Percentiles rank a stretch among this genome's conserved stretches.
phyloP scores from a whole-genome alignment of 768 basidiomycete genomes.

The Podaxis pistillaris region DNA sequence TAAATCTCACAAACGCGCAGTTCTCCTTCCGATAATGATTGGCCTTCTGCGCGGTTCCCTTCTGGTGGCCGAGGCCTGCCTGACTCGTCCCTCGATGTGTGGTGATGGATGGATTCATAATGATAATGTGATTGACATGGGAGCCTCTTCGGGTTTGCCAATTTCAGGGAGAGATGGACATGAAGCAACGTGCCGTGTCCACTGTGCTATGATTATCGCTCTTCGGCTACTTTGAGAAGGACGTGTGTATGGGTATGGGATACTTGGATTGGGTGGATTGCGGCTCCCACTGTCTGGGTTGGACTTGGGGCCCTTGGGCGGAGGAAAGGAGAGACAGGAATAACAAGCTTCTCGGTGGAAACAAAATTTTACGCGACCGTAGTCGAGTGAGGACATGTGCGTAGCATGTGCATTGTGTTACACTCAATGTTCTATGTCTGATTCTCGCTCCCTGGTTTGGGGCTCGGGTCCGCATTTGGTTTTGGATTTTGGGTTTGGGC shows the following conservation, averaged over 20 bases:
- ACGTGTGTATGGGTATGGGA: not conserved
- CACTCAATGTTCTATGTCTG: not conserved
- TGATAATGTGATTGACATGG: constrained; percentile 1
- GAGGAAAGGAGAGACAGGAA: not conserved
- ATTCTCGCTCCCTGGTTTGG: not conserved
- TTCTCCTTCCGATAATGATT: not conserved
- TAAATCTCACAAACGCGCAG: not conserved
- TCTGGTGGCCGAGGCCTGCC: not conserved
- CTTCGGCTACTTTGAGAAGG: not conserved
- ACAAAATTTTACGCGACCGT: not conserved
- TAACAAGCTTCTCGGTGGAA: not conserved
- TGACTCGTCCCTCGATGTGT: not conserved
- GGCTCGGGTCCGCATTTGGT: not conserved
- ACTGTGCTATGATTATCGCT: constrained; percentile 1
- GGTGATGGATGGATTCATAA: not conserved
- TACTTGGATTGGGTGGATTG: not conserved
- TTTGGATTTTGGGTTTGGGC: not conserved
- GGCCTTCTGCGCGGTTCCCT: not conserved
- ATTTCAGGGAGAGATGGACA: not conserved
- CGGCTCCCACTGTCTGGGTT: not conserved
- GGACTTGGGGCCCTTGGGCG: not conserved
- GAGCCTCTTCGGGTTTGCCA: not conserved
- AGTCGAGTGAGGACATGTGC: not conserved
- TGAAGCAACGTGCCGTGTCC: not conserved
- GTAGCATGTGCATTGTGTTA: not conserved